A percentile compares a stretch with the other conserved stretches of the same genome.
These are phyloP conservation scores for Aureobasidium sp. DNA, from an alignment of 2,329 filamentous ascomycete species.

Conservation along the genomic window DNA sequence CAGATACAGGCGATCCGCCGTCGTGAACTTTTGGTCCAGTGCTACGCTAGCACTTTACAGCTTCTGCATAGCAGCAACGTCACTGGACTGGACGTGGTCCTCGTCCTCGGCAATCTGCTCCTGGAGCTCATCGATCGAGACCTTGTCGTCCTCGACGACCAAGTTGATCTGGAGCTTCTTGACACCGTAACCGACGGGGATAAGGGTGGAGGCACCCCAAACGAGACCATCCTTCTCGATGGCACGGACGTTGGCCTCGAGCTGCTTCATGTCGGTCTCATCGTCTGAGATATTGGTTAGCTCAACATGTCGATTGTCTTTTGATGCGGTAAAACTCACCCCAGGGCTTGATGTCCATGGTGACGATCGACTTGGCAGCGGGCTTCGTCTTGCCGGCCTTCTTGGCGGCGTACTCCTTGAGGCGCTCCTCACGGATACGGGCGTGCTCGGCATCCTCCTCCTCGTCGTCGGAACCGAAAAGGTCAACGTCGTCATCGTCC, in stretches of 20 bases:
- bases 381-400: conserved; percentile 90
- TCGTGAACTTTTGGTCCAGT: conserved; percentile 2
- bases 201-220: conserved; percentile 88
- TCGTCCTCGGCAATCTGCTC: conserved; percentile 79
- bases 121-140: conserved; percentile 81
- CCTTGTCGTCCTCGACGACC: conserved; percentile 94
- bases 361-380: conserved; percentile 92
- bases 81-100: conserved; percentile 93
- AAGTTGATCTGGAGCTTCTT: conserved; percentile 99
- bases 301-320: not conserved
- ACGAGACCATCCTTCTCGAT: conserved; percentile 92
- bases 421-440: conserved; percentile 76
- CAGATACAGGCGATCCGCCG: not conserved
- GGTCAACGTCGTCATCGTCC: conserved; percentile 81
- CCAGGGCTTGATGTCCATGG: conserved; percentile 96
- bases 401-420: conserved; percentile 94
- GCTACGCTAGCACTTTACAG: conserved; percentile 51
- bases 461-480: conserved; percentile 90
- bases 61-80: conserved; percentile 88
- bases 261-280: conserved; percentile 80
- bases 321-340: conserved; percentile 55
- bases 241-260: conserved; percentile 72
- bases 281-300: conserved; percentile 54
- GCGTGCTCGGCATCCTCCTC: conserved; percentile 87
- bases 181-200: conserved; percentile 92